Base-by-base conservation (phyloP, 129 eudicot species). In the Flaveria robusta region DNA sequence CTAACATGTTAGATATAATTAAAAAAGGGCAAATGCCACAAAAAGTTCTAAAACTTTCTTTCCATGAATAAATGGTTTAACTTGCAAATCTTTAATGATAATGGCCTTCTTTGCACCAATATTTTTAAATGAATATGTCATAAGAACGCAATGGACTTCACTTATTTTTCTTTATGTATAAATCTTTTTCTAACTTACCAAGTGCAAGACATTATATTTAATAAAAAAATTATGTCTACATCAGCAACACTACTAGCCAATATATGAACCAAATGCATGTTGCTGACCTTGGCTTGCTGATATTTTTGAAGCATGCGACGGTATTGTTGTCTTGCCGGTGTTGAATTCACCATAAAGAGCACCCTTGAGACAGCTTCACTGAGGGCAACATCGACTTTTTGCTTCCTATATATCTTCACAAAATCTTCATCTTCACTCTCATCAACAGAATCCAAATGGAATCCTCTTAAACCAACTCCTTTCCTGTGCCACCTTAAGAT, bases 381-480 rank as follows among this genome's bases (percentile, higher is more conserved):
- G 72, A 93, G 68, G 65, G 93, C 91, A 26, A 78, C 88, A 77
- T 93, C 84, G 62, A 90, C 92, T 81, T 84, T 88, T 83, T 88
- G 86, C 75, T 90, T 88, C 43, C 98, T 83, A 72, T 88, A 90
- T 39, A 72, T 80, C 85, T 80, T 90, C 16, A 84, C 72, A 66
- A 93, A 60, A 70, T 90, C 94, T 66, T 80, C 83, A 67, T 93
- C 90, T 27, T 71, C 93, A 67, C 54, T 83, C 77, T 85, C 97
- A 74, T 87, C 91, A 68, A 83, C 63, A 1, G 77, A 43, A 12
- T 85, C 93, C 31, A 69, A 71, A 70, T 84, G 81, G 66, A 77
- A 90, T 70, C 97, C 98, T 23, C 98, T 85, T 58, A 94, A 68
- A 24, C 99, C 99, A 49, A 84, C 92, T 60, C 99, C 94, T 69